These are phyloP conservation scores for Cryptococcus sp. DNA, from an alignment of 1,284 basidiomycete species.

Conservation along the genomic window DNA sequence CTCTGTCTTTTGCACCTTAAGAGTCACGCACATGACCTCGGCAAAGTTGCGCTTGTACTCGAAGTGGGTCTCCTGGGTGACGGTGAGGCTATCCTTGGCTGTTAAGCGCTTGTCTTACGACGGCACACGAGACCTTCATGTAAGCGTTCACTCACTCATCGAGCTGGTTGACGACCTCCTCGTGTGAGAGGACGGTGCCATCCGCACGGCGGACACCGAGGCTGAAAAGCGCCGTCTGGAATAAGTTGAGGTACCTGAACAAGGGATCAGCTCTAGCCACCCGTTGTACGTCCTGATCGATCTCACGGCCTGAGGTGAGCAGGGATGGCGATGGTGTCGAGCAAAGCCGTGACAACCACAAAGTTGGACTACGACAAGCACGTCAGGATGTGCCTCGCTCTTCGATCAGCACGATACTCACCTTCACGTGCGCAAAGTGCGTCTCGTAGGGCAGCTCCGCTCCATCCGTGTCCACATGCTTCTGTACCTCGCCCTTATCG, in stretches of 20 bases:
- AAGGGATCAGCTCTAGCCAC: neutral
- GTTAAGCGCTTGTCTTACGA: too few species aligned
- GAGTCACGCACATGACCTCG: slow-evolving; percentile 70
- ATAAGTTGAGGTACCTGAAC: slow-evolving; percentile 71
- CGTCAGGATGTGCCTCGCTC: neutral
- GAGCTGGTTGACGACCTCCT: slow-evolving; percentile 85
- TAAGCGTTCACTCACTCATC: slow-evolving; percentile 57
- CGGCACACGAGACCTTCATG: neutral
- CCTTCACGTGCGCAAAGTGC: slow-evolving; percentile 84
- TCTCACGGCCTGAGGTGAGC: slow-evolving; percentile 70
- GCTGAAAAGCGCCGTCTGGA: slow-evolving; percentile 83
- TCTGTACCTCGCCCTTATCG: slow-evolving; percentile 53
- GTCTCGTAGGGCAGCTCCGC: slow-evolving; percentile 77
- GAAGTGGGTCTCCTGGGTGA: slow-evolving; percentile 74
- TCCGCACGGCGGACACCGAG: slow-evolving; percentile 71
- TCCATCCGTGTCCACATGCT: slow-evolving; percentile 69
- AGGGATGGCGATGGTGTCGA: slow-evolving; percentile 71
- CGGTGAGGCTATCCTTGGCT: slow-evolving; percentile 61
- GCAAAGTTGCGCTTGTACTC: slow-evolving; percentile 69
- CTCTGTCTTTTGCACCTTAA: slow-evolving; percentile 76
- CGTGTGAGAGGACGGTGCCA: slow-evolving; percentile 72
- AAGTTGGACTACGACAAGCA: slow-evolving; percentile 71
- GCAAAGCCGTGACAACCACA: slow-evolving; percentile 72
- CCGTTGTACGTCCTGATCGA: neutral
- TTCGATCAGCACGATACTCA: slow-evolving; percentile 41